These are phyloP conservation scores for Eimeria sp. DNA, from an alignment of 169 alveolate genomes.

Conservation along the genomic window DNA sequence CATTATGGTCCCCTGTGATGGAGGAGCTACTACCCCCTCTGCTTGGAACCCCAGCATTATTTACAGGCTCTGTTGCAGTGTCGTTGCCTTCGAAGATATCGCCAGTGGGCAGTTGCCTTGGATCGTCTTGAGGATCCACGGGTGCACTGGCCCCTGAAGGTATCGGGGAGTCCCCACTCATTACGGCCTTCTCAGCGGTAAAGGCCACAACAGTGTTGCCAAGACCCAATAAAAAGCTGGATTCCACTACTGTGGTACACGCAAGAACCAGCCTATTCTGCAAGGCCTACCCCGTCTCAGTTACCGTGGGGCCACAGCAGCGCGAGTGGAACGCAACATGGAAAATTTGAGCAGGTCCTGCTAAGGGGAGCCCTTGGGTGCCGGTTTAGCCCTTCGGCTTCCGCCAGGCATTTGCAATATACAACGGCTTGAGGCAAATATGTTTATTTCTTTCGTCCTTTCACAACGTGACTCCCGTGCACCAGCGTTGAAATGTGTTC, in stretches of 20 bases:
- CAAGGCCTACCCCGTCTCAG: neutral
- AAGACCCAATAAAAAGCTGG: neutral
- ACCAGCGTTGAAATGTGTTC: neutral
- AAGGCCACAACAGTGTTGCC: neutral
- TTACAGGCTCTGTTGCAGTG: neutral
- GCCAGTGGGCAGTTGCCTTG: neutral
- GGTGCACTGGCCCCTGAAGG: neutral
- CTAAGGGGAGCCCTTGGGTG: neutral
- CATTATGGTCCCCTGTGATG: neutral
- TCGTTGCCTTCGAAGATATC: neutral
- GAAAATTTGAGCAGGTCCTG: neutral
- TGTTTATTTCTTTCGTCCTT: neutral
- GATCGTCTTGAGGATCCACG: neutral
- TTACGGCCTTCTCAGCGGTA: neutral
- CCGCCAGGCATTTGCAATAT: neutral
- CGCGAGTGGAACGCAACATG: neutral
- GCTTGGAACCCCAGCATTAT: neutral
- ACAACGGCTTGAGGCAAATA: neutral
- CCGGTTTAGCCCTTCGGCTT: neutral
- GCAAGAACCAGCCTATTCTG: neutral
- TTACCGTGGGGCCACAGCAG: neutral
- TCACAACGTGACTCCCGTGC: neutral
- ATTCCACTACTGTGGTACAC: neutral
- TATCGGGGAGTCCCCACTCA: neutral
- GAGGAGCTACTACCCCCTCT: constrained; percentile 26